A percentile compares a stretch with the other conserved stretches of the same genome.
These are phyloP conservation scores for Hamigera avellanea DNA, from an alignment of 495 filamentous ascomycete genomes.

Conservation along the genomic window DNA sequence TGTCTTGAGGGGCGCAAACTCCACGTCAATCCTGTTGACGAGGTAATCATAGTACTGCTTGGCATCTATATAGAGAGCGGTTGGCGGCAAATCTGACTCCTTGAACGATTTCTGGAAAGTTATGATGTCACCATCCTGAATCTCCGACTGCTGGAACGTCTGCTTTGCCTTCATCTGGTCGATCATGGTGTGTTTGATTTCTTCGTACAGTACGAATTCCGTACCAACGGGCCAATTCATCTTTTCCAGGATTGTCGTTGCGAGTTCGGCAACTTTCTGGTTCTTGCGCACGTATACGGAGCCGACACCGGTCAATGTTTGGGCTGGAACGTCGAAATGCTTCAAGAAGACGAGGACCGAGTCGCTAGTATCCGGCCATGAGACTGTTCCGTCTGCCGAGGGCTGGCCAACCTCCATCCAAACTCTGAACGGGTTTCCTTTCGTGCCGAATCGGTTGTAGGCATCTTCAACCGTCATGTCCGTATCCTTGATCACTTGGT, in stretches of 20 bases:
- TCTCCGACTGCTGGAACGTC: conserved; percentile 78
- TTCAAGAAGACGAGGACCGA: conserved; percentile 85
- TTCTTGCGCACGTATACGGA: conserved; percentile 78
- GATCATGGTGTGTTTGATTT: conserved; percentile 97
- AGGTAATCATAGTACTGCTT: conserved; percentile 88
- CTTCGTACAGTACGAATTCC: conserved; percentile 69
- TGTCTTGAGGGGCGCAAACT: conserved; percentile 27
- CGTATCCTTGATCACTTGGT: conserved; percentile 66
- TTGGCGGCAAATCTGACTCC: conserved; percentile 45
- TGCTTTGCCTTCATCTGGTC: conserved; percentile 86
- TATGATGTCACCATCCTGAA: conserved; percentile 95
- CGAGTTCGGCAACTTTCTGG: conserved; percentile 80
- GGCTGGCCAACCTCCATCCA: conserved; percentile 72
- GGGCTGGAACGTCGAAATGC: conserved; percentile 67
- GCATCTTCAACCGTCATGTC: conserved; percentile 79
- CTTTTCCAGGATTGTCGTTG: conserved; percentile 61
- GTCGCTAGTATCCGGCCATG: conserved; percentile 55
- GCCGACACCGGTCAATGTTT: conserved; percentile 62
- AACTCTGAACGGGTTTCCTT: conserved; percentile 63
- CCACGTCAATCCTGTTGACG: conserved; percentile 63
- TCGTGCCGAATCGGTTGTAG: conserved; percentile 52
- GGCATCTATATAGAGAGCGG: conserved; percentile 49
- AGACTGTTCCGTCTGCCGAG: conserved; percentile 50
- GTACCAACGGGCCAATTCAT: conserved; percentile 75
- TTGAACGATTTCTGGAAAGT: conserved; percentile 68